phyloP scores from a whole-genome alignment of 495 filamentous ascomycete genomes.

The Choiromyces venosus region DNA sequence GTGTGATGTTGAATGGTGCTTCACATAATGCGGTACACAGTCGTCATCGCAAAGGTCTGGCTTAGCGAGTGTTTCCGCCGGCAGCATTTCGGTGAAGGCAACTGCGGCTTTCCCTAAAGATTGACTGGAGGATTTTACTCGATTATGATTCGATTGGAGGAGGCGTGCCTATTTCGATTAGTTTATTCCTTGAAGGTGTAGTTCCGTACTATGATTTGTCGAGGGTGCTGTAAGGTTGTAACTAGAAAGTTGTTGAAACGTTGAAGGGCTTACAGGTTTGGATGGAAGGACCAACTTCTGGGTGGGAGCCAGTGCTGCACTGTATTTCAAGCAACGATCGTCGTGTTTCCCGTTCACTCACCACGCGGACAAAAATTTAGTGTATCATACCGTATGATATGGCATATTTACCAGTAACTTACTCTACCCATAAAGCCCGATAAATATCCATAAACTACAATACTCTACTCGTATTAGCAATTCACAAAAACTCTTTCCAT shows the following conservation, averaged over 20 bases:
- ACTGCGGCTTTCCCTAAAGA: not conserved
- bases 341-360: not conserved
- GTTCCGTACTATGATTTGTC: not conserved
- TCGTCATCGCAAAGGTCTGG: constrained; percentile 35
- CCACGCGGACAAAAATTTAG: not conserved
- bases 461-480: not conserved
- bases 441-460: not conserved
- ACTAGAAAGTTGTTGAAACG: not conserved
- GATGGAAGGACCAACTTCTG: not conserved
- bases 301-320: not conserved
- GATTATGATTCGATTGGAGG: not conserved
- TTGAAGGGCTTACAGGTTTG: not conserved
- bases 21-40: constrained; percentile 28
- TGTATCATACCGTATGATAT: too few species aligned
- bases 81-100: not conserved
- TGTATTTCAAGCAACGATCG: not conserved
- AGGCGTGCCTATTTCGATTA: not conserved
- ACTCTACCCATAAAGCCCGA: too few species aligned
- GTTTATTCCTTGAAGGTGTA: not conserved
- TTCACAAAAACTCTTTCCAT: not conserved
- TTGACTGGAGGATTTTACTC: not conserved
- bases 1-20: constrained; percentile 25
- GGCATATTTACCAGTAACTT: not conserved
- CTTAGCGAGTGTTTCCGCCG: not conserved
- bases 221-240: not conserved